phyloP scores from a whole-genome alignment of 2,329 filamentous ascomycete genomes.

The Cladosporium austrohemisphaericum region DNA sequence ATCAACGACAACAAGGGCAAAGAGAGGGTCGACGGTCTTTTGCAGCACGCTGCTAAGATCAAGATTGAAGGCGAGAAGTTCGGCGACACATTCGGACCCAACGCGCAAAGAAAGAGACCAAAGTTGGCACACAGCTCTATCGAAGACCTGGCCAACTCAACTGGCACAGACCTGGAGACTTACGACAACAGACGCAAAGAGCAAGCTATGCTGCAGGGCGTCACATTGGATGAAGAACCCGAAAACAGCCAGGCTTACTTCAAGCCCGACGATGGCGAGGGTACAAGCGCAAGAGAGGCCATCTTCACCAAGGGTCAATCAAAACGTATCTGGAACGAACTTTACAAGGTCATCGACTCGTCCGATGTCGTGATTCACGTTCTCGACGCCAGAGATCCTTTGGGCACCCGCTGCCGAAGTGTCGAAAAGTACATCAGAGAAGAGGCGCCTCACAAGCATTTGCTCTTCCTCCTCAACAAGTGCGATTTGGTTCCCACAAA shows the following conservation, averaged over 20 bases:
- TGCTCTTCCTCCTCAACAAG: slow-evolving; percentile 87
- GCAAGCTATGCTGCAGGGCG: slow-evolving; percentile 49
- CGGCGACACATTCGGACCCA: slow-evolving; percentile 84
- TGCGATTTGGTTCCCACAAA: slow-evolving; percentile 88
- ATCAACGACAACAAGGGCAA: slow-evolving; percentile 71
- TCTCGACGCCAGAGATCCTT: slow-evolving; percentile 80
- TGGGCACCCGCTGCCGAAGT: slow-evolving; percentile 84
- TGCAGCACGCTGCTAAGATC: slow-evolving; percentile 93
- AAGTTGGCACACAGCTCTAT: slow-evolving; percentile 83
- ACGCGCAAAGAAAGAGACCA: slow-evolving; percentile 86
- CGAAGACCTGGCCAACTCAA: slow-evolving; percentile 74
- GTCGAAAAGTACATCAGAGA: slow-evolving; percentile 91
- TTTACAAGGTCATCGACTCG: slow-evolving; percentile 88
- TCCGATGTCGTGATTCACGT: slow-evolving; percentile 96
- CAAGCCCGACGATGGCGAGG: slow-evolving; percentile 31
- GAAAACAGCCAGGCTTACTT: slow-evolving; percentile 10
- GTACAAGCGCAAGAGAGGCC: slow-evolving; percentile 53
- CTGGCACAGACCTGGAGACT: slow-evolving; percentile 72
- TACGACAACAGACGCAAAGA: slow-evolving; percentile 78
- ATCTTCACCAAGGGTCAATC: slow-evolving; percentile 94
- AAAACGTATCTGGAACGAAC: slow-evolving; percentile 95
- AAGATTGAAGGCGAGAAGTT: slow-evolving; percentile 84
- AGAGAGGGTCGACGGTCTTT: slow-evolving; percentile 68
- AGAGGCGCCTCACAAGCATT: slow-evolving; percentile 93
- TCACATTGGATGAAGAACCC: slow-evolving; percentile 11